Conservation (phyloP, 129 eudicot species). For the Ambrosia artemisiifolia region DNA sequence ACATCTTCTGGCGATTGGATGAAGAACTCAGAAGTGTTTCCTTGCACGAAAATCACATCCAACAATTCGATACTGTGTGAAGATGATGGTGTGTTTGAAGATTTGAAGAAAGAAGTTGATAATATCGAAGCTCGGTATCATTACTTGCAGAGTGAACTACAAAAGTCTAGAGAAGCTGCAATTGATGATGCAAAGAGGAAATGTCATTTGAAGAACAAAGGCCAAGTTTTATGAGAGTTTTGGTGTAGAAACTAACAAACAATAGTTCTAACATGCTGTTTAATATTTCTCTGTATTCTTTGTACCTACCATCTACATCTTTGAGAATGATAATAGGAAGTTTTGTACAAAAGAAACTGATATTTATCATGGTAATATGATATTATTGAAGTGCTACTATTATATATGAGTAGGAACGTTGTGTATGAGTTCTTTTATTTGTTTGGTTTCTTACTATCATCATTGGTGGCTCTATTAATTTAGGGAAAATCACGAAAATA, state of each 20-base stretch:
- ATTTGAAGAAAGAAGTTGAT: constrained; percentile 45
- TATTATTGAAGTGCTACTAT: no score
- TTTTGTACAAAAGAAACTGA: no score
- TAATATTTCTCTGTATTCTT: background rate
- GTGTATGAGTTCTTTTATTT: no score
- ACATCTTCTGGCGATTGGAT: constrained; percentile 28
- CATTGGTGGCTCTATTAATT: no score
- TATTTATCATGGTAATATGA: no score
- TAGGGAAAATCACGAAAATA: no score
- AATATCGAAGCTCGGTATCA: constrained; percentile 51
- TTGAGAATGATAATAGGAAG: no score
- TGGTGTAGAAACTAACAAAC: constrained; percentile 11
- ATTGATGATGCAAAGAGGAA: constrained; percentile 57
- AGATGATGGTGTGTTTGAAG: background rate
- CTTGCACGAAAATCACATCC: constrained; percentile 15
- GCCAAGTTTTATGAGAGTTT: constrained; percentile 4
- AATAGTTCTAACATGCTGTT: background rate
- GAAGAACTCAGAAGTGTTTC: constrained; percentile 19
- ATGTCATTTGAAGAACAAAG: constrained; percentile 36
- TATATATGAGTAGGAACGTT: no score
- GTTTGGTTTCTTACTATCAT: no score
- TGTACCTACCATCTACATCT: no score
- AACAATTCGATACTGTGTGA: constrained; percentile 26
- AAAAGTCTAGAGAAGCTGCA: constrained; percentile 49
- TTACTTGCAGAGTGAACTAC: constrained; percentile 39